Base-by-base conservation (phyloP, 2,329 filamentous ascomycete genomes). In the Xylariales sp. region DNA sequence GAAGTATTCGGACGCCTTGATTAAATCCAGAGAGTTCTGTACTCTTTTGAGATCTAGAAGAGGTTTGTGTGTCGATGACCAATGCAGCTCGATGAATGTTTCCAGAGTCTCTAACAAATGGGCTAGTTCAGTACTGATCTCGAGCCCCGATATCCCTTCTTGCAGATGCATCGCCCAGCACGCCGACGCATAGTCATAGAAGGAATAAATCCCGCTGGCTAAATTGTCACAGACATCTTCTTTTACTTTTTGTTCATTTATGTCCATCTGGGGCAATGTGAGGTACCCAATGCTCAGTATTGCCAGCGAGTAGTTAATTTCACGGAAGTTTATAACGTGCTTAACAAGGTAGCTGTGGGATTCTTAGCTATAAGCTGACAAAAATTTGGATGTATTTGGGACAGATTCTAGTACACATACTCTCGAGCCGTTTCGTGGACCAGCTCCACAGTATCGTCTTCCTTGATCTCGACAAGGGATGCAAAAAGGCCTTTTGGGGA, bases 361-460 rank as follows among this genome's bases (percentile, higher is more conserved):
- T 28, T 28, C 3, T 66, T 58, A 57, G 63, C n/a, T n/a, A 36
- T 5, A 28, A 39, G 9, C 39, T 10, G 14, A 49, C 2, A 1
- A 28, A 41, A 7, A 5, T 41, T 41, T 39, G 1, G 6, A 36
- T 6, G 14, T 1, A 2, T 23, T 23, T 23, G 6, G n/a, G 30
- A 6, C 8, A 0, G 10, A 23, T 12, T 3, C 4, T 58, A 41
- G 23, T 34, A 48, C 7, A 71, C 75, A 67, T 74, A 79, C 75
- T 66, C 62, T 66, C 73, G 77, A 5, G 77, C 79, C 18, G 77
- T 77, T 43, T 71, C 56, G 55, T 81, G 79, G 16, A 81, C 77
- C 5, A 81, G 62, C 45, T 76, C 68, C 6, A 80, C 64, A 0
- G 71, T 75, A 30, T 70, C 72, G 54, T 76, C 73, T 10, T 59